Evolutionary conservation across 2,329 filamentous ascomycete genomes (phyloP).

Genomic region (Xylaria sp.): DNA sequence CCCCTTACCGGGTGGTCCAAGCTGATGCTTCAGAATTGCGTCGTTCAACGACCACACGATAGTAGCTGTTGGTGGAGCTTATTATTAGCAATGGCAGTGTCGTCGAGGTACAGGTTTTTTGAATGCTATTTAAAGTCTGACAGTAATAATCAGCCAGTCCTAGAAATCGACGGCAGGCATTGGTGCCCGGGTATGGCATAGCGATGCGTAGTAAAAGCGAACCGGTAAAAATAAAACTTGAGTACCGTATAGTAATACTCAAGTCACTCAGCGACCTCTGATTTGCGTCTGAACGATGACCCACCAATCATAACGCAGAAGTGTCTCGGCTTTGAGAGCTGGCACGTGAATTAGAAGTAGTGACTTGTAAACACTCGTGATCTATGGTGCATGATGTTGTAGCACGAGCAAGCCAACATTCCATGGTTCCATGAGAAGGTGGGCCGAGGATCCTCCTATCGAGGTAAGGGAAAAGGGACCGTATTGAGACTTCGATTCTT

Average conservation of each 20-base stretch:
- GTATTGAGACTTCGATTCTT: background rate
- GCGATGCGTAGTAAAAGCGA: background rate
- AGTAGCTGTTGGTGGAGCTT: background rate
- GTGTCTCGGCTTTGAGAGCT: background rate
- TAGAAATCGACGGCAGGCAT: background rate
- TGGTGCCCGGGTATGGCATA: background rate
- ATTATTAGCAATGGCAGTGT: conserved; percentile 15
- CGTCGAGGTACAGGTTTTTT: background rate
- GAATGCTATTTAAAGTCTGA: conserved; percentile 12
- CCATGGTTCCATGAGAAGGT: background rate
- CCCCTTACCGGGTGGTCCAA: background rate
- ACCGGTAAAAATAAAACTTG: no score
- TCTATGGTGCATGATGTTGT: background rate
- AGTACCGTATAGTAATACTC: background rate
- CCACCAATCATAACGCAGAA: background rate
- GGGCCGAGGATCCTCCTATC: background rate
- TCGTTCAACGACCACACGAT: background rate
- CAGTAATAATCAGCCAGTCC: background rate
- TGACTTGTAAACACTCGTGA: background rate
- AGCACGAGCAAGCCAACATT: background rate
- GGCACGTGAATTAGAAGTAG: background rate
- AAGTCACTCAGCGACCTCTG: background rate
- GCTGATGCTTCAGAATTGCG: background rate
- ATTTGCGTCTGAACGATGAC: background rate
- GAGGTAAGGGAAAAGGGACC: background rate